Percentiles rank a stretch among this genome's conserved stretches.
Evolutionary conservation across 805 yeast genomes (phyloP).

Genomic region (Wickerhamiella bombiphila): DNA sequence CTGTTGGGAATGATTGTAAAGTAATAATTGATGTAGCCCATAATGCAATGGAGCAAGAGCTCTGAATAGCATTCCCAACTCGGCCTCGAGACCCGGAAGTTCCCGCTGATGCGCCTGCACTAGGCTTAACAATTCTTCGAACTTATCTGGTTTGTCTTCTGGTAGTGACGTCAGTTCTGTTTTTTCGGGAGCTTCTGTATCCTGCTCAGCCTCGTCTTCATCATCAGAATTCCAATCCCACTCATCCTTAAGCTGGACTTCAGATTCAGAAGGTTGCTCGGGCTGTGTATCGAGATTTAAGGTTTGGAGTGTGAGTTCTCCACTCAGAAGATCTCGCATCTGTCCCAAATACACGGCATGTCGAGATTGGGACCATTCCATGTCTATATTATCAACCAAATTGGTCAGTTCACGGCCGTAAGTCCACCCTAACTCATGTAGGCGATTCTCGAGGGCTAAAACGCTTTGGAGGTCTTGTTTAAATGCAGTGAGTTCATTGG

Average conservation of each 20-base stretch:
- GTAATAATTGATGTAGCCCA: slow-evolving; percentile 7
- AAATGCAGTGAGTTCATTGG: slow-evolving; percentile 2
- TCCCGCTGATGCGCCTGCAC: background rate
- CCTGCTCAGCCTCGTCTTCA: slow-evolving; percentile 11
- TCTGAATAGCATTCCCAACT: slow-evolving; percentile 6
- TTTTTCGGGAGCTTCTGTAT: background rate
- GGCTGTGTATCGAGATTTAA: background rate
- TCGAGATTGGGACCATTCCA: slow-evolving; percentile 5
- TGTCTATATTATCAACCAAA: slow-evolving; percentile 2
- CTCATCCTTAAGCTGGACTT: slow-evolving; percentile 7
- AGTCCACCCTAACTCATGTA: slow-evolving; percentile 7
- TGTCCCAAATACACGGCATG: slow-evolving; percentile 7
- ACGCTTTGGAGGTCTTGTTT: slow-evolving; percentile 5
- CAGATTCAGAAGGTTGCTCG: background rate
- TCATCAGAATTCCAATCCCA: slow-evolving; percentile 18
- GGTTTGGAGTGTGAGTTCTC: background rate
- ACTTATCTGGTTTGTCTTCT: slow-evolving; percentile 6
- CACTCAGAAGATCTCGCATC: slow-evolving; percentile 8
- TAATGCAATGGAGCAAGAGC: slow-evolving; percentile 15
- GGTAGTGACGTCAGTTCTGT: slow-evolving; percentile 4
- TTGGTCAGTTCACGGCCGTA: slow-evolving; percentile 5
- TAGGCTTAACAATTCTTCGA: background rate
- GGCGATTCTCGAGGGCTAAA: background rate
- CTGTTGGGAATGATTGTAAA: slow-evolving; percentile 13
- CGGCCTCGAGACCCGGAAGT: background rate